Conservation (phyloP, 2,329 filamentous ascomycete genomes). For the Arthrinium puccinioides region DNA sequence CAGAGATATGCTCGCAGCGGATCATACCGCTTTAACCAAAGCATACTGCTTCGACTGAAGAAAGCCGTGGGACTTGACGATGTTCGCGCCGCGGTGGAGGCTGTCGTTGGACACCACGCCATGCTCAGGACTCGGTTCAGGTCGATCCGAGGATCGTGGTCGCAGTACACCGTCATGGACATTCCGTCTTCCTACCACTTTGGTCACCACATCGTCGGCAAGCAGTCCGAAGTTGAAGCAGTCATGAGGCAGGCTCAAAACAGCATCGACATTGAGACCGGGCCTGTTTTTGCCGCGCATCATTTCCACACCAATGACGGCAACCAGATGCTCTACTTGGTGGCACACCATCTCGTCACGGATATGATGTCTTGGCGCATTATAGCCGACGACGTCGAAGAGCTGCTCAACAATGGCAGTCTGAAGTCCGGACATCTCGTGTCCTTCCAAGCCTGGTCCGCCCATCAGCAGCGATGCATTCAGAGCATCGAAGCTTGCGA, state of each 20-base stretch:
- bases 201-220: slow-evolving; percentile 30
- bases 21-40: slow-evolving; percentile 43
- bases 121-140: slow-evolving; percentile 44
- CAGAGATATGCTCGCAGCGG: slow-evolving; percentile 22
- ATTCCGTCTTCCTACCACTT: slow-evolving; percentile 36
- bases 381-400: slow-evolving; percentile 41
- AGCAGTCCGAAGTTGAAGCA: slow-evolving; percentile 31
- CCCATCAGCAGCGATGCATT: slow-evolving; percentile 33
- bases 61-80: slow-evolving; percentile 32
- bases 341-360: slow-evolving; percentile 44
- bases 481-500: slow-evolving; percentile 16
- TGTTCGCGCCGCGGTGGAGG: slow-evolving; percentile 39
- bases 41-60: slow-evolving; percentile 38
- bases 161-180: slow-evolving; percentile 34
- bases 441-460: slow-evolving; percentile 42
- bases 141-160: slow-evolving; percentile 32
- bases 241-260: slow-evolving; percentile 34
- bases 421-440: slow-evolving; percentile 36
- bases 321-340: slow-evolving; percentile 39
- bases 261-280: slow-evolving; percentile 39
- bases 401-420: slow-evolving; percentile 36
- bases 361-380: slow-evolving; percentile 44
- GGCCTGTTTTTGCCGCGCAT: slow-evolving; percentile 43
- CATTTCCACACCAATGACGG: slow-evolving; percentile 38
- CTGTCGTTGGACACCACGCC: slow-evolving; percentile 40